Conservation (phyloP, 192 early-diverging fungal genomes). For the Podila minutissima region DNA sequence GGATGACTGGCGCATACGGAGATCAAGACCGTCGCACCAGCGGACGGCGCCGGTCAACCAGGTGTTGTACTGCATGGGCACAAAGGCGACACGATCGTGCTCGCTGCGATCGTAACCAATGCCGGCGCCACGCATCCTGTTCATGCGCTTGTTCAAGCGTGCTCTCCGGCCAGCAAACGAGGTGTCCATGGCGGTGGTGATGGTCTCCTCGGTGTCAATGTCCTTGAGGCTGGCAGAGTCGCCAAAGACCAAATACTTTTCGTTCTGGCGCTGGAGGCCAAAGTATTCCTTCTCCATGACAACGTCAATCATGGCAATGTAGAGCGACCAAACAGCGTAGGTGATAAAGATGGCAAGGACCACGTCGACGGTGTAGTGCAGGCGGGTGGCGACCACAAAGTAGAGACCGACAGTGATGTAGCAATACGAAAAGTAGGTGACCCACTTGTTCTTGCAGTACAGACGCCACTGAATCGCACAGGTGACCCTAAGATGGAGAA, state of each 20-base stretch:
- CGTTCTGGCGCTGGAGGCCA: slow-evolving; percentile 29
- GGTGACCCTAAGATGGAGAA: slow-evolving; percentile 14
- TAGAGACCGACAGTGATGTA: slow-evolving; percentile 45
- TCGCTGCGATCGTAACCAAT: slow-evolving; percentile 44
- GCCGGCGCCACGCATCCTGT: slow-evolving; percentile 43
- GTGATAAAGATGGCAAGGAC: slow-evolving; percentile 62
- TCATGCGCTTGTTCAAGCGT: slow-evolving; percentile 31
- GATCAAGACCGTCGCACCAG: slow-evolving; percentile 55
- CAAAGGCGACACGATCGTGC: slow-evolving; percentile 48
- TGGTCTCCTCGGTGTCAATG: neutral
- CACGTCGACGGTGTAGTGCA: slow-evolving; percentile 56
- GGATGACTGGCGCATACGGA: slow-evolving; percentile 33
- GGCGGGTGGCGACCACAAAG: slow-evolving; percentile 50
- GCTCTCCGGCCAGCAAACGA: slow-evolving; percentile 10
- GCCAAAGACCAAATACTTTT: slow-evolving; percentile 28
- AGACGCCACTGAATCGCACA: slow-evolving; percentile 46
- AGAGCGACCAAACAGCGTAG: slow-evolving; percentile 61
- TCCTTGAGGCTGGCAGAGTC: neutral
- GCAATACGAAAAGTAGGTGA: slow-evolving; percentile 45
- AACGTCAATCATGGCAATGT: slow-evolving; percentile 59
- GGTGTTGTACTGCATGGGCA: slow-evolving; percentile 54
- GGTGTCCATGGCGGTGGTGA: slow-evolving; percentile 4
- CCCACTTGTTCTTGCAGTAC: slow-evolving; percentile 41
- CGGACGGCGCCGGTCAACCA: slow-evolving; percentile 47
- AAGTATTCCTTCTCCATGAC: slow-evolving; percentile 56